Conservation (phyloP, 257 asterid genomes). For the Solanum rostratum region DNA sequence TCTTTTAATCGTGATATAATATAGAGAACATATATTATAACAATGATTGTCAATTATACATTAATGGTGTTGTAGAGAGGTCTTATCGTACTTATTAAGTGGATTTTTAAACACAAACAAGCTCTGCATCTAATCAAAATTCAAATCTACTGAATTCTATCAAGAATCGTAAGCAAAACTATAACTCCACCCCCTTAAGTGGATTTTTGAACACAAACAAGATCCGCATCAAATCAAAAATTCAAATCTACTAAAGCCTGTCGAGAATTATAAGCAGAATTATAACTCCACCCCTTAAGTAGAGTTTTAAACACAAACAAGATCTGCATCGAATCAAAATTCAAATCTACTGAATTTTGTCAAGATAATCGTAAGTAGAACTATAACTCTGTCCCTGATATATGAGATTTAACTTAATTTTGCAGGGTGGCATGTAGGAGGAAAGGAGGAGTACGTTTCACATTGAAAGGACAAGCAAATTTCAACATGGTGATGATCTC, state of each 20-base stretch:
- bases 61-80: not conserved
- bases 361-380: not conserved
- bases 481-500: constrained; percentile 59
- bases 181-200: not conserved
- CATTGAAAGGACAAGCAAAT: constrained; percentile 47
- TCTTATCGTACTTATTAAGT: not conserved
- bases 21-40: not conserved
- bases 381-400: not conserved
- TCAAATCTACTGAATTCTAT: not conserved
- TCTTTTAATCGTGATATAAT: not conserved
- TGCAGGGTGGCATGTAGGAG: constrained; percentile 53
- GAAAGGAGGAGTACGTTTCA: constrained; percentile 62
- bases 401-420: not conserved
- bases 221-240: too few relatives aligned
- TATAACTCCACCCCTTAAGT: too few relatives aligned
- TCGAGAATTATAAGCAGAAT: too few relatives aligned
- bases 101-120: not conserved
- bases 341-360: not conserved
- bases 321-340: not conserved
- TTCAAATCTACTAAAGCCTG: too few relatives aligned
- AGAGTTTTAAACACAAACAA: not conserved
- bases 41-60: not conserved
- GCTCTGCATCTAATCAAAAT: not conserved
- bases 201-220: too few relatives aligned
- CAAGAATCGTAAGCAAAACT: not conserved